These are phyloP conservation scores for Hypoxylon sp. DNA, from an alignment of 2,329 filamentous ascomycete species.

Conservation along the genomic window DNA sequence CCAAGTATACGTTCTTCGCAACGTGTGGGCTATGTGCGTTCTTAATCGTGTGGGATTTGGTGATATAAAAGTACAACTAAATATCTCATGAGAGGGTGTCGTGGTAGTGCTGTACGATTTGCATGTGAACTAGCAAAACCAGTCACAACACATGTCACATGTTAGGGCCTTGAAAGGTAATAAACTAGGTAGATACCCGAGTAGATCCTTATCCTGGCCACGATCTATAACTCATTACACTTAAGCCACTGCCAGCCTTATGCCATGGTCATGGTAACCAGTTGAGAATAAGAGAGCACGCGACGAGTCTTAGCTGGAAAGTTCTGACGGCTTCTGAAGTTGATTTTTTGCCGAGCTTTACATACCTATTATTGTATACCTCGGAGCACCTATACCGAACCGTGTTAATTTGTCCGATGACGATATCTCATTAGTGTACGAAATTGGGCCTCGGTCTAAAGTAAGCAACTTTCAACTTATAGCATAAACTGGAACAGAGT, in stretches of 20 bases:
- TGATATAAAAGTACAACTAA: slow-evolving; percentile 59
- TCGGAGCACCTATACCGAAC: slow-evolving; percentile 27
- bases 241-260: too few species aligned
- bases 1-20: slow-evolving; percentile 84
- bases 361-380: slow-evolving; percentile 6
- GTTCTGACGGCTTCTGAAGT: slow-evolving; percentile 9
- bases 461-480: slow-evolving; percentile 3
- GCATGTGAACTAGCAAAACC: slow-evolving; percentile 23
- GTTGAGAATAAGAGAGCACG: background rate
- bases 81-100: slow-evolving; percentile 6
- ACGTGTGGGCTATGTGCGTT: slow-evolving; percentile 80
- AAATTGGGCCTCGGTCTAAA: slow-evolving; percentile 33
- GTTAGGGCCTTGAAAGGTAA: background rate
- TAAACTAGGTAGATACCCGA: background rate
- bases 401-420: slow-evolving; percentile 20
- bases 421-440: too few species aligned
- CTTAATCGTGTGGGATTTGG: slow-evolving; percentile 81
- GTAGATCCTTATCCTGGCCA: slow-evolving; percentile 4
- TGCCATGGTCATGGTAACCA: too few species aligned
- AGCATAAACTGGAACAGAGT: slow-evolving; percentile 7
- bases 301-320: slow-evolving; percentile 1
- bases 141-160: slow-evolving; percentile 23
- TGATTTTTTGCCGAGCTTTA: slow-evolving; percentile 23
- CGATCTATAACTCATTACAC: slow-evolving; percentile 6
- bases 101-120: slow-evolving; percentile 14